Percentiles rank a stretch among this genome's conserved stretches.
Evolutionary conservation across 176 grass and related monocot species (phyloP).

Genomic region (Carex kokanica): DNA sequence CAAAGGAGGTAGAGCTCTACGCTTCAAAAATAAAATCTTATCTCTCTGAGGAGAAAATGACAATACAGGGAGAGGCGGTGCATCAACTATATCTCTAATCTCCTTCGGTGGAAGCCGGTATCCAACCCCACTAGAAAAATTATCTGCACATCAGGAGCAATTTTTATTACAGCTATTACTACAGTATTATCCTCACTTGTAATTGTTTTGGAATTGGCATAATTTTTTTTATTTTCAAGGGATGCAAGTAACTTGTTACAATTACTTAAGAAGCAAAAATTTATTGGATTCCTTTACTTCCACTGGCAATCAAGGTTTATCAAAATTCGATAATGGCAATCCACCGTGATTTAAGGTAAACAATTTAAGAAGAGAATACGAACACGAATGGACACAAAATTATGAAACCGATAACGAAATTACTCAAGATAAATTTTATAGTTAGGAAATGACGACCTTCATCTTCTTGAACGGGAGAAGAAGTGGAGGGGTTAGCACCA

Average conservation of each 20-base stretch:
- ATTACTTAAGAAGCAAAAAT: background rate
- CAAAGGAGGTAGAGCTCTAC: slow-evolving; percentile 68
- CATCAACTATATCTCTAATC: slow-evolving; percentile 95
- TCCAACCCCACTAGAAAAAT: slow-evolving; percentile 33
- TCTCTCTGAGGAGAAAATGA: slow-evolving; percentile 89
- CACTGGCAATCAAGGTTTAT: background rate
- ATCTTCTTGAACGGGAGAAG: slow-evolving; percentile 39
- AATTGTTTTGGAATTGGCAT: background rate
- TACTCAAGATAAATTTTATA: background rate
- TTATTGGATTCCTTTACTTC: background rate
- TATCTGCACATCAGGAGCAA: slow-evolving; percentile 30
- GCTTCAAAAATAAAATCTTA: slow-evolving; percentile 93
- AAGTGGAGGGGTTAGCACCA: slow-evolving; percentile 26
- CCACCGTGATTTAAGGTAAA: background rate
- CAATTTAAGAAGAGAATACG: background rate
- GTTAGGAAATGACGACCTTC: slow-evolving; percentile 38
- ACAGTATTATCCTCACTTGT: background rate
- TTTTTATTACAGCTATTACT: background rate
- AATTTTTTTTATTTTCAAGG: background rate
- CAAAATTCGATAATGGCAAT: background rate
- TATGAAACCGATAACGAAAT: background rate
- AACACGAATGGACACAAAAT: background rate
- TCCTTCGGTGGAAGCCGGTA: slow-evolving; percentile 86
- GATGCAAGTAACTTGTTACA: background rate
- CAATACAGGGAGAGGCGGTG: slow-evolving; percentile 77